Evolutionary conservation across 2,329 filamentous ascomycete species (phyloP).

Genomic region (Leptographium flavum): DNA sequence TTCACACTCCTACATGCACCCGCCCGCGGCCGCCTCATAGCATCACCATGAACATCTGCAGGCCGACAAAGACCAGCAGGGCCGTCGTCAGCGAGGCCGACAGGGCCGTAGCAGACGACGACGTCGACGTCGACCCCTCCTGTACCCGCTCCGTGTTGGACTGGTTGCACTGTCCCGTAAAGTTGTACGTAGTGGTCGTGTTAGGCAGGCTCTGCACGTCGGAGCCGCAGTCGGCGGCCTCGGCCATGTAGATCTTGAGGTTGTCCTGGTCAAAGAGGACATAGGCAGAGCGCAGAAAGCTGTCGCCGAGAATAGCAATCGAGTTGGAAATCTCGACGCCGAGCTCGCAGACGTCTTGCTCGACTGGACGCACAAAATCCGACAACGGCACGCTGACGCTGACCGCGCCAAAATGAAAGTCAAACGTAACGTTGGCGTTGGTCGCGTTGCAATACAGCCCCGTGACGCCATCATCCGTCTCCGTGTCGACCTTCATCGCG

Average conservation of each 20-base stretch:
- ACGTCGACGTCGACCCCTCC: too few species aligned
- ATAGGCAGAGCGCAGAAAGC: constrained; percentile 15
- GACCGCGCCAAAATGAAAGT: constrained; percentile 24
- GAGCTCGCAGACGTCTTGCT: constrained; percentile 9
- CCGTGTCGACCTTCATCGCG: too few species aligned
- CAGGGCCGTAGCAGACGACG: neutral
- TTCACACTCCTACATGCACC: too few species aligned
- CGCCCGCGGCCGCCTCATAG: too few species aligned
- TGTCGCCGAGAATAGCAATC: constrained; percentile 16
- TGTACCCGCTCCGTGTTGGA: neutral
- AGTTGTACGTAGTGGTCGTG: constrained; percentile 4
- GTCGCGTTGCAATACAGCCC: too few species aligned
- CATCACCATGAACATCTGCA: neutral
- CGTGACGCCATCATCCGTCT: too few species aligned
- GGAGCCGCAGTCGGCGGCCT: constrained; percentile 14
- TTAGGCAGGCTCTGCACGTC: constrained; percentile 13
- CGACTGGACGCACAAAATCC: constrained; percentile 19
- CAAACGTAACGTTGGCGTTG: constrained; percentile 18
- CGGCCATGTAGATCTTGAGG: constrained; percentile 13
- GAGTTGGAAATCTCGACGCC: neutral
- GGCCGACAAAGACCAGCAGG: constrained; percentile 2
- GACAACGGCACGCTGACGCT: constrained; percentile 23
- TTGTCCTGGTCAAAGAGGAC: constrained; percentile 15
- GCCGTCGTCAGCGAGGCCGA: neutral
- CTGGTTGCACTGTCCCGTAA: constrained; percentile 12